Percentiles rank a stretch among this genome's conserved stretches.
These are phyloP conservation scores for Pyrenophora seminiperda DNA, from an alignment of 2,329 filamentous ascomycete genomes.

Conservation along the genomic window DNA sequence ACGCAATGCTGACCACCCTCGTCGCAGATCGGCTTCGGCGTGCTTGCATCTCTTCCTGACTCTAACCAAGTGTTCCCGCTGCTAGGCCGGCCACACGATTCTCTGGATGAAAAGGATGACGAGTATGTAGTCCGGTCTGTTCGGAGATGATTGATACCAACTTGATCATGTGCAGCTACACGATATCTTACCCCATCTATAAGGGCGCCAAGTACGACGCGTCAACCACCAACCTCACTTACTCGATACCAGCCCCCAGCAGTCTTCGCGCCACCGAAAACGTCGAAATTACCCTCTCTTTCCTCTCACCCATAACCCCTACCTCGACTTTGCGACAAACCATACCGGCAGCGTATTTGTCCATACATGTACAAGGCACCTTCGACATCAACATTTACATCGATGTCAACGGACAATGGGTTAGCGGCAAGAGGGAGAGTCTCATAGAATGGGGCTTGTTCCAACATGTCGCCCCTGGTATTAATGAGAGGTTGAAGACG, in stretches of 20 bases:
- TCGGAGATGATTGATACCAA: constrained; percentile 1
- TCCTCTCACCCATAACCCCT: constrained; percentile 79
- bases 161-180: constrained; percentile 51
- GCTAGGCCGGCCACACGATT: constrained; percentile 69
- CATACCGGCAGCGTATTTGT: constrained; percentile 81
- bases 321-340: constrained; percentile 80
- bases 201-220: constrained; percentile 69
- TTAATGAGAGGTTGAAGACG: constrained; percentile 60
- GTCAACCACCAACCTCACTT: constrained; percentile 72
- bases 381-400: constrained; percentile 58
- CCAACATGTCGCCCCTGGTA: constrained; percentile 51
- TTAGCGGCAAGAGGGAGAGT: constrained; percentile 73
- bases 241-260: constrained; percentile 58
- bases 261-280: constrained; percentile 43
- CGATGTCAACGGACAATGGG: constrained; percentile 69
- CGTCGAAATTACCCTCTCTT: constrained; percentile 65
- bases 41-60: constrained; percentile 66
- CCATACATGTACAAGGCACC: constrained; percentile 69
- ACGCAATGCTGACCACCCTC: constrained; percentile 15
- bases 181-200: constrained; percentile 64
- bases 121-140: constrained; percentile 41
- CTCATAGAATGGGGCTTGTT: constrained; percentile 71
- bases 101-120: constrained; percentile 52
- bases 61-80: constrained; percentile 67
- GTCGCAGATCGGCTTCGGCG: constrained; percentile 62